Evolutionary conservation across 2,329 filamentous ascomycete genomes (phyloP), one percentile per base, ranked within the genome.

Genomic region (Neoscytalidium dimidiatum): DNA sequence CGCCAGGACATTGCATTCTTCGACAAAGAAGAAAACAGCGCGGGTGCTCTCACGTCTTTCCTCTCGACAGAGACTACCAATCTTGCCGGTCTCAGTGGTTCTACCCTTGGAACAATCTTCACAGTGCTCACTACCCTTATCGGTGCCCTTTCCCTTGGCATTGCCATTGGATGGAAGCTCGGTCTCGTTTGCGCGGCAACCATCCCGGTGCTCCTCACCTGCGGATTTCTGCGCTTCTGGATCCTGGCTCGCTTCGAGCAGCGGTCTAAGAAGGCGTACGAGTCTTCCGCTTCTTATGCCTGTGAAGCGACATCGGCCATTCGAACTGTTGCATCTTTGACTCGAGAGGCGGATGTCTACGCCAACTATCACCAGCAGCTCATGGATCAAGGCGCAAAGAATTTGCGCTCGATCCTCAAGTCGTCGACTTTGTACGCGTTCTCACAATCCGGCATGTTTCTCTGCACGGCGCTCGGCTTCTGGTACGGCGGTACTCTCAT

Each of bases 251-350:
- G 88, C 68, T 97, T 92, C 81, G 91, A 92, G 79, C 84, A 84
- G 41, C 90, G 91, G 26, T 89, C 92, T 1, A 96, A 95, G 81
- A 83, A 84, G 69, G 89, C 92, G 3, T 94, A 98, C 74, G 85
- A 92, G 73, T 81, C 85, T 65, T 94, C 92, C 66, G 94, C 94
- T 7, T 90, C 89, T 64, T 96, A 91, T 74, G 95, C 95, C 11
- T 95, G 94, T 52, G 95, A 99, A 78, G 94, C 94, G 48, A 96
- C 96, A 33, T 94, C 92, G 2, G 91, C 94, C 6, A 97, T 98
- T 69, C 90, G 94, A 60, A 98, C 95, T 2, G 94, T 98, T 9
- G 94, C 94, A 3, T 92, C 92, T 8, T 84, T 99, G 49, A 97
- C 94, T 0, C 87, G 94, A 9, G 95, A 99, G 79, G 79, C 85